A percentile compares a stretch with the other conserved stretches of the same genome.
phyloP scores from a whole-genome alignment of 768 basidiomycete species.

The Sarcomyxa edulis region DNA sequence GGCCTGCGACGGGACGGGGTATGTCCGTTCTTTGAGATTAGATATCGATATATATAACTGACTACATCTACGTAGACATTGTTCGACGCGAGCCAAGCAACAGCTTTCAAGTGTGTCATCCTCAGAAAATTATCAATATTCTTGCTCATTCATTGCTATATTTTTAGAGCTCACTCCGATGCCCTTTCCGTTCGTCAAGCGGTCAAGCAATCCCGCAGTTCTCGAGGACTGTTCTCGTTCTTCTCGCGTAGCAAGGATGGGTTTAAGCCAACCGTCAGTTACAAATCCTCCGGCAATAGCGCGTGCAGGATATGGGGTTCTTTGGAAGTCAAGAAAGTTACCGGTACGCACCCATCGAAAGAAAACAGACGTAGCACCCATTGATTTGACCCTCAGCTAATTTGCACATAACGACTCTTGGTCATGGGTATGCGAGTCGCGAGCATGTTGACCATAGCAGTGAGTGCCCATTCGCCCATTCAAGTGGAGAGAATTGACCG shows the following conservation, averaged over 20 bases:
- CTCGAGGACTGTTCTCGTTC: constrained; percentile 65
- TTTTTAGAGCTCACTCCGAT: constrained; percentile 52
- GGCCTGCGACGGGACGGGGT: constrained; percentile 85
- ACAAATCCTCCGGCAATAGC: constrained; percentile 53
- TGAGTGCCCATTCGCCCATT: constrained; percentile 31
- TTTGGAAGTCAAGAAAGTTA: constrained; percentile 82
- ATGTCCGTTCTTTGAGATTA: constrained; percentile 16
- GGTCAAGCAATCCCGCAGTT: constrained; percentile 65
- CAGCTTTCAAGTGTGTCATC: constrained; percentile 54
- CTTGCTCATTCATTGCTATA: constrained; percentile 1
- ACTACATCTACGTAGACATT: constrained; percentile 39
- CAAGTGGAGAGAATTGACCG: too few relatives aligned
- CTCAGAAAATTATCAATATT: too few relatives aligned
- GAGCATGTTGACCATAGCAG: constrained; percentile 85
- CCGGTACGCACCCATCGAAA: constrained; percentile 41
- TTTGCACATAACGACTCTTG: constrained; percentile 89
- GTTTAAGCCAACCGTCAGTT: constrained; percentile 72
- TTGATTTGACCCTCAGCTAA: constrained; percentile 50
- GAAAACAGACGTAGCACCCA: background rate
- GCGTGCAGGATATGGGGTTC: constrained; percentile 88
- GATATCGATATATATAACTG: background rate
- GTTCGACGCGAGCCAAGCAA: constrained; percentile 83
- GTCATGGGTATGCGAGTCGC: constrained; percentile 87
- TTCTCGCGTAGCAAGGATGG: constrained; percentile 39
- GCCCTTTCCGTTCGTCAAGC: constrained; percentile 67